Base-by-base conservation (phyloP, 768 basidiomycete species). In the Termitomyces titanicus region DNA sequence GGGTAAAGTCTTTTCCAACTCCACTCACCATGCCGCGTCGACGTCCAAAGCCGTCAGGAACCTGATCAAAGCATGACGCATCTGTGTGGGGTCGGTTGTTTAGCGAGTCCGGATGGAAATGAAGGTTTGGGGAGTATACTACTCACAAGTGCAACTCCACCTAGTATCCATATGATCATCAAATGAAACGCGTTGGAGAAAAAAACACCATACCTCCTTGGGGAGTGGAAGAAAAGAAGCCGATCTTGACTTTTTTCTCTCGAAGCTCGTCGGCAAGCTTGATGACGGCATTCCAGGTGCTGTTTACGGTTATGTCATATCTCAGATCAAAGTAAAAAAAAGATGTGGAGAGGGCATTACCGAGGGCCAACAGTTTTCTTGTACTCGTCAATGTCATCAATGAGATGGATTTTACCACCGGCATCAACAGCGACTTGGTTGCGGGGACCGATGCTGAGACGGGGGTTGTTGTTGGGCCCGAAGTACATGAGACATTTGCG, bases 151-250 rank as follows among this genome's bases (percentile, higher is more conserved):
- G 95, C 95, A 58, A 98, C 95, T 68, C 95, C 94, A 66, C 94
- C 93, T 85, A 68, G 35, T 46, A 39, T 20, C 3, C 12, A 60
- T 58, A 59, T 57, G 58, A 53, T 62, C 47, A 57, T 55, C 20
- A 46, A 25, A 31, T 12, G 18, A 18, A 47, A 31, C n/a, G 9
- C 39, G 58, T 40, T 40, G n/a, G 34, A 33, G 24, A 9, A 11
- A 43, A 53, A 60, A 25, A 47, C 38, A 48, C 66, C 80, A 65
- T 71, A 88, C 89, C 86, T 78, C 94, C 94, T 74, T 96, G 93
- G 11, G 94, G 94, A 6, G 95, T 98, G 10, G 92, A 94, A 27
- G 90, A 93, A 74, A 96, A 96, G 81, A 96, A 96, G 22, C 87
- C 88, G 60, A 96, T 90, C 71, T 90, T 92, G 67, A 92, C 75